A percentile compares a stretch with the other conserved stretches of the same genome.
Evolutionary conservation across 768 basidiomycete species (phyloP).

Genomic region (Suillus luteus): DNA sequence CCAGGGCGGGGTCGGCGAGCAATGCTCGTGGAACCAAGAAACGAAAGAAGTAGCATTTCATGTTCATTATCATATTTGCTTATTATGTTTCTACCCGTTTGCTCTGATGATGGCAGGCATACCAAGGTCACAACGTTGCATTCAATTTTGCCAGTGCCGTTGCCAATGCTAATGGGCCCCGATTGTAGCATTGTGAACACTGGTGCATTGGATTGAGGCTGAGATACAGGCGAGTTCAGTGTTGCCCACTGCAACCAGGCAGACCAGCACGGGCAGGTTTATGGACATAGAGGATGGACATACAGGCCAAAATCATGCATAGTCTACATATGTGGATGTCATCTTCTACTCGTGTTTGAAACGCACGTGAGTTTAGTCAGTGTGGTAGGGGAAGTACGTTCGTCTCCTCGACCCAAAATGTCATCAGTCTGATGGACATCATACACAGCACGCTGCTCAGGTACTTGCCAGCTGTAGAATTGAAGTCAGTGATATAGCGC

Average conservation of each 20-base stretch:
- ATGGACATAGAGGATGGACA: background rate
- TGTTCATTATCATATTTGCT: constrained; percentile 8
- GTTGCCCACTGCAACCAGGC: background rate
- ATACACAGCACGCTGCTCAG: no score
- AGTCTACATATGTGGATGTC: background rate
- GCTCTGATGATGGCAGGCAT: background rate
- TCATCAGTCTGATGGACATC: no score
- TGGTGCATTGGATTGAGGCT: background rate
- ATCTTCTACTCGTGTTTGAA: background rate
- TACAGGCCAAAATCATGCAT: background rate
- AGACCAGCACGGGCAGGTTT: background rate
- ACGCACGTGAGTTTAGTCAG: background rate
- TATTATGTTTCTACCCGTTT: background rate
- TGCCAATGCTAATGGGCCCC: background rate
- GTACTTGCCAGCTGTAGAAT: no score
- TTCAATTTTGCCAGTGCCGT: background rate
- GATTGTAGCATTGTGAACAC: background rate
- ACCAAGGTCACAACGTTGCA: background rate
- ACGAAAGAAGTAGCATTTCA: constrained; percentile 31
- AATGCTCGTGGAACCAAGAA: constrained; percentile 30
- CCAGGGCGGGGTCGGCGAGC: constrained; percentile 26
- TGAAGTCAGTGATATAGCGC: no score
- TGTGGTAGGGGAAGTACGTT: background rate
- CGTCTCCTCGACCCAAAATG: background rate
- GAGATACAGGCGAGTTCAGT: background rate